Base-by-base conservation (phyloP, 2,329 filamentous ascomycete species). In the Aureobasidium subglaciale region DNA sequence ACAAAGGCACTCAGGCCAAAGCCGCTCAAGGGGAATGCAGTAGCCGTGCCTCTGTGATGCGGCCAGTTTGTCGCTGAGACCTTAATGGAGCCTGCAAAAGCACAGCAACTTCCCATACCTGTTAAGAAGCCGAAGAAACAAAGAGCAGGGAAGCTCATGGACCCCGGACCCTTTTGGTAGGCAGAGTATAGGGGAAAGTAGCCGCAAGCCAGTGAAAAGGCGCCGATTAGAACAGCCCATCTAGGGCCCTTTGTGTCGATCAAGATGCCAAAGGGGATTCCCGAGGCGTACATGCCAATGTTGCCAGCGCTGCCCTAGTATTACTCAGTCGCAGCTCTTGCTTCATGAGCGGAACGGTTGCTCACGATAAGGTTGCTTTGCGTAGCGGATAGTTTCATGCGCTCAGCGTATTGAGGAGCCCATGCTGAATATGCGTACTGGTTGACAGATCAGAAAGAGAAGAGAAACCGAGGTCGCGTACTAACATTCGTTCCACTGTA, bases 371-470 rank as follows among this genome's bases (percentile, higher is more conserved):
- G 72, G 71, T 99, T 97, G 71, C 84, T 90, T 70, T 96, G 80
- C 2, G 92, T 97, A n/a, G 93, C 87, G 13, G 90, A 90, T 59
- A 97, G 82, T 68, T 87, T 84, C 64, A 99, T 78, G 63, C 82
- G 85, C 65, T 95, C 85, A 48, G 91, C 90, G 68, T 96, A 96
- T 72, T 96, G 91, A 18, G 93, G 93, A 13, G 89, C 90, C 91
- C 93, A 99, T 72, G 92, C 92, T 55, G 90, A 96, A 73, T 96
- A 99, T 67, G 91, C 92, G 82, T 99, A 97, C 90, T 96, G 67
- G 48, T 58, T 35, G 50, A 15, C 32, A 49, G 58, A 70, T 57
- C 10, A 58, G 38, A 24, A 35, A 13, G 4, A 18, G 11, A 5
- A 7, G 27, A 24, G 15, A 35, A 18, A n/a, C 8, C 35, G 16